These are phyloP conservation scores for Aspergillus sp. DNA, from an alignment of 2,329 filamentous ascomycete species.

Conservation along the genomic window DNA sequence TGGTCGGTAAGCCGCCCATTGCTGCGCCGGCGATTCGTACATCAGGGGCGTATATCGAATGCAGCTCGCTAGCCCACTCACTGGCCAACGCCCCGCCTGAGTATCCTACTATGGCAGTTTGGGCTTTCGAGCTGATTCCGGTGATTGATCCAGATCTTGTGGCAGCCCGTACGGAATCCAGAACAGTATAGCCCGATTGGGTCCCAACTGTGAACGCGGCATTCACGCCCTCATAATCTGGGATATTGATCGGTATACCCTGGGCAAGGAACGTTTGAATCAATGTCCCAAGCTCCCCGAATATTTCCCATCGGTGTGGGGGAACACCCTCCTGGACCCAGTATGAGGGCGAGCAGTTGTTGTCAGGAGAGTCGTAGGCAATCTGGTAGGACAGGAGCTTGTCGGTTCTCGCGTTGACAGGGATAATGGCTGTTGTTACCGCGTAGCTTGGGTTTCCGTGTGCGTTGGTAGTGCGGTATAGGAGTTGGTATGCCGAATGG, in stretches of 20 bases:
- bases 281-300: slow-evolving; percentile 14
- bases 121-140: slow-evolving; percentile 26
- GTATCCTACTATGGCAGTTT: slow-evolving; percentile 51
- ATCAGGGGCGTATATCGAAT: slow-evolving; percentile 51
- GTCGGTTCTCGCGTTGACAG: slow-evolving; percentile 20
- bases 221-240: slow-evolving; percentile 44
- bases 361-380: slow-evolving; percentile 38
- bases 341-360: slow-evolving; percentile 43
- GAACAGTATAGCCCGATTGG: slow-evolving; percentile 39
- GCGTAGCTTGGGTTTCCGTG: slow-evolving; percentile 28
- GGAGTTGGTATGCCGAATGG: slow-evolving; percentile 24
- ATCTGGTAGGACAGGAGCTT: slow-evolving; percentile 41
- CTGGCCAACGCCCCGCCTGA: slow-evolving; percentile 51
- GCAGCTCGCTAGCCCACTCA: slow-evolving; percentile 52
- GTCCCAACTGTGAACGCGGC: slow-evolving; percentile 41
- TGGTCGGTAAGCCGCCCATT: slow-evolving; percentile 46
- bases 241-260: slow-evolving; percentile 32
- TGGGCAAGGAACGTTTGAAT: background rate
- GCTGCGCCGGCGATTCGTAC: slow-evolving; percentile 47
- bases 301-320: background rate
- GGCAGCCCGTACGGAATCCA: slow-evolving; percentile 43
- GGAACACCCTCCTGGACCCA: slow-evolving; percentile 23
- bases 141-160: slow-evolving; percentile 19
- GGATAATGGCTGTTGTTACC: slow-evolving; percentile 34
- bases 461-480: slow-evolving; percentile 36